Evolutionary conservation across 345 rosid genomes (phyloP).

Genomic region (Eucalyptus paniculata): DNA sequence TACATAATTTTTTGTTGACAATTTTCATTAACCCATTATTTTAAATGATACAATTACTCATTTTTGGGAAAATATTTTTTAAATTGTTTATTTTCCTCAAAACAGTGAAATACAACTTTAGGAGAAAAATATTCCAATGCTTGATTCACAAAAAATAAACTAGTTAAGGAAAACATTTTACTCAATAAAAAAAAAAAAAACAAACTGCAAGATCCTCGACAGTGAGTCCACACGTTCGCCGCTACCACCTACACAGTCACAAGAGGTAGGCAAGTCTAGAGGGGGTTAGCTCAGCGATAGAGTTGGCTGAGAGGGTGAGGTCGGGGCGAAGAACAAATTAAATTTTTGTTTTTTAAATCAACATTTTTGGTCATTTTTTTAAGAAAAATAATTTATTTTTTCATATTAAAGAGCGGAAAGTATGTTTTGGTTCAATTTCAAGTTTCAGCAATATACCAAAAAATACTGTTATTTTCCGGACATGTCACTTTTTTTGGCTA

Average conservation of each 20-base stretch:
- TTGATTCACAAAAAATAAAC: too few relatives aligned
- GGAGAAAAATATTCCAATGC: accelerated
- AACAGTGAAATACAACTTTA: too few relatives aligned
- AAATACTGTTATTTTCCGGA: background rate
- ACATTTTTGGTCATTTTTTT: background rate
- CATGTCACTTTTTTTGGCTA: background rate
- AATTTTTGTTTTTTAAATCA: too few relatives aligned
- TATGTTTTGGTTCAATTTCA: accelerated
- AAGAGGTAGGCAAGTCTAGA: background rate
- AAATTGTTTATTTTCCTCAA: too few relatives aligned
- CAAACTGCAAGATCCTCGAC: accelerated
- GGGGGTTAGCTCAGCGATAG: accelerated
- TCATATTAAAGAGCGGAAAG: accelerated
- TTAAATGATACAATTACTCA: too few relatives aligned
- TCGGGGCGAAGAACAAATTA: background rate
- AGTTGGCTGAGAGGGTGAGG: background rate
- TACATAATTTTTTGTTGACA: accelerated
- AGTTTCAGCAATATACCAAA: accelerated
- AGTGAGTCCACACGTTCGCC: background rate
- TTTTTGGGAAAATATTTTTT: too few relatives aligned
- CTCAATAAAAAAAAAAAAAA: accelerated
- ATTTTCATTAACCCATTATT: too few relatives aligned
- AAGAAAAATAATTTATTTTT: background rate
- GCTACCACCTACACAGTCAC: accelerated
- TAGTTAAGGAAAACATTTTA: too few relatives aligned